Percentiles rank a stretch among this genome's conserved stretches.
Evolutionary conservation across 768 basidiomycete genomes (phyloP).

Genomic region (Boletus reticuloceps): DNA sequence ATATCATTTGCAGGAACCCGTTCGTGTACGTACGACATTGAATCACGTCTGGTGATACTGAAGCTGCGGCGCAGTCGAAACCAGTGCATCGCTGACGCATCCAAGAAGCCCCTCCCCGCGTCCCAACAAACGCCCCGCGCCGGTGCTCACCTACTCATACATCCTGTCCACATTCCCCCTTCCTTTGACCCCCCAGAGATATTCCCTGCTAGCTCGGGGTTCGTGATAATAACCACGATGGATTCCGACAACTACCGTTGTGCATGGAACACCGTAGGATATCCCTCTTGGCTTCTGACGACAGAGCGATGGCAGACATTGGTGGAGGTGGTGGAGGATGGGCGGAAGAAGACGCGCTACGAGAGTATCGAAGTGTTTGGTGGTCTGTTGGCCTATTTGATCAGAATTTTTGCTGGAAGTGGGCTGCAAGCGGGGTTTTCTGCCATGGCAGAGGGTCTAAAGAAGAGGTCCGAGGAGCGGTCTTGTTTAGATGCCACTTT

Average conservation of each 20-base stretch:
- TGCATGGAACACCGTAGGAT: conserved; percentile 48
- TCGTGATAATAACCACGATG: conserved; percentile 46
- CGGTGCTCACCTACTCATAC: conserved; percentile 48
- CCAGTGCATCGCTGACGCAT: conserved; percentile 44
- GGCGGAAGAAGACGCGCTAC: conserved; percentile 52
- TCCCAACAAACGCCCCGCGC: conserved; percentile 47
- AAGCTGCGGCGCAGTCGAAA: conserved; percentile 39
- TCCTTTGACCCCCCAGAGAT: conserved; percentile 41
- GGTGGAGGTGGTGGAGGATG: conserved; percentile 41
- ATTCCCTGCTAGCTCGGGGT: conserved; percentile 37
- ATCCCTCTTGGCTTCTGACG: conserved; percentile 47
- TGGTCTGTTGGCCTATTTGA: conserved; percentile 52
- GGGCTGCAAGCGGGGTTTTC: conserved; percentile 45
- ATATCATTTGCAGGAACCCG: conserved; percentile 46
- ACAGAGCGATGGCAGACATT: conserved; percentile 67
- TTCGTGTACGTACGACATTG: conserved; percentile 49
- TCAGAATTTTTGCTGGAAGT: conserved; percentile 42
- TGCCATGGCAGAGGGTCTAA: conserved; percentile 58
- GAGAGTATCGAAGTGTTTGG: conserved; percentile 62
- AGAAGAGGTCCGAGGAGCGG: conserved; percentile 44
- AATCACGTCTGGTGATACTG: background rate
- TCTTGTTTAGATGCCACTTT: background rate
- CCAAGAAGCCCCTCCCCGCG: conserved; percentile 36
- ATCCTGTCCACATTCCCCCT: conserved; percentile 59
- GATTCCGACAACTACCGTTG: conserved; percentile 55